Evolutionary conservation across 305 asterid genomes (phyloP).

Genomic region (Solanum hybrid): DNA sequence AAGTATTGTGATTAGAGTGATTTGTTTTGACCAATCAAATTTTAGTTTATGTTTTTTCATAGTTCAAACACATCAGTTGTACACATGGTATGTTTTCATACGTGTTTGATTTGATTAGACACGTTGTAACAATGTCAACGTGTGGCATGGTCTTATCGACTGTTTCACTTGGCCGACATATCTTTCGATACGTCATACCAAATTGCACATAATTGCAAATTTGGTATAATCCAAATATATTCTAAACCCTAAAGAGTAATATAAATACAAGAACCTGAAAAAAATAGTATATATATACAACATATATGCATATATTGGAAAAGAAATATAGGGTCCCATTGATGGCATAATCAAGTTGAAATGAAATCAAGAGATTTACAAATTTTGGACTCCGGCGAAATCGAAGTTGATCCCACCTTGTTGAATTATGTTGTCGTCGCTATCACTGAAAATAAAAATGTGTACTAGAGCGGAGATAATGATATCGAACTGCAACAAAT

Average conservation of each 20-base stretch:
- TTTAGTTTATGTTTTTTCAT: background rate
- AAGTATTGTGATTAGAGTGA: background rate
- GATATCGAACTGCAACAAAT: background rate
- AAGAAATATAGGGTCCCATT: no score
- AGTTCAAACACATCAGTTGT: background rate
- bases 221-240: background rate
- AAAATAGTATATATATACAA: no score
- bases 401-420: background rate
- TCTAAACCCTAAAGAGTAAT: background rate
- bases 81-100: background rate
- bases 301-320: no score
- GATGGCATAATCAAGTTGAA: background rate
- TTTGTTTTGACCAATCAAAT: background rate
- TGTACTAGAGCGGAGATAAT: background rate
- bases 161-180: background rate
- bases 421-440: background rate
- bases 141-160: background rate
- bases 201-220: background rate
- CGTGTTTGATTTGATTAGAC: background rate
- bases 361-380: background rate
- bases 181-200: background rate
- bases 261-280: background rate
- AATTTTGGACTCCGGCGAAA: background rate
- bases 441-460: background rate
- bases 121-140: background rate